Evolutionary conservation across 164 flowering plant genomes (phyloP), one percentile per base, ranked within the genome.

Genomic region (Aristolochia californica): DNA sequence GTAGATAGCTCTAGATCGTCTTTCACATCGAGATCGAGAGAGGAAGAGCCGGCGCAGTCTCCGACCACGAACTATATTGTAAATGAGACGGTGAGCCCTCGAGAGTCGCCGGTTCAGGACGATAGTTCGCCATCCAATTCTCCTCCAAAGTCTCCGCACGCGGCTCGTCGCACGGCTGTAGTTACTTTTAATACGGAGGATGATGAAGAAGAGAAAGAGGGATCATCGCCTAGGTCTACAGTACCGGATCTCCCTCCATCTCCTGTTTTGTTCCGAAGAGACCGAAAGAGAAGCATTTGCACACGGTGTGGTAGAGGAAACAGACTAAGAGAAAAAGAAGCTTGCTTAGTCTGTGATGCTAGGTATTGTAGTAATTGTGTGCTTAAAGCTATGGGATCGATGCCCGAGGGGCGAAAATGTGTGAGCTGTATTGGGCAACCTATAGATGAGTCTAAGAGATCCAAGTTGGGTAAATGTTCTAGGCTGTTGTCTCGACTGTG

Each of bases 341-440:
- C 77, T 0, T 80, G 85, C 40, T 16, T 80, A 24, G 85, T 76
- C 8, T 80, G 85, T 58, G 79, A 67, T 57, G 72, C 79, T 0
- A 70, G 66, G 70, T 80, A 76, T 28, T 80, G 85, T 28, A 59
- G 72, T 34, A 76, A 76, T 47, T 78, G 85, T 52, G 58, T 80
- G 68, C 71, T 80, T 4, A 80, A 72, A 66, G 83, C 85, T 0
- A 80, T 80, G 85, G 85, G 85, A 14, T 80, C 85, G 10, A 80
- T 80, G 85, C 85, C 85, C 1, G 85, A 80, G 56, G 85, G 85
- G 28, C 66, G 85, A 43, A 80, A 80, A 48, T 80, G 85, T 43
- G 78, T 80, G 40, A 66, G 67, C 52, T 80, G 85, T 66, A 78
- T 80, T 55, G 80, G 81, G 45, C 43, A 70, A 43, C 78, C 78